Evolutionary conservation across 768 basidiomycete species (phyloP).

Genomic region (Mycena filopes): DNA sequence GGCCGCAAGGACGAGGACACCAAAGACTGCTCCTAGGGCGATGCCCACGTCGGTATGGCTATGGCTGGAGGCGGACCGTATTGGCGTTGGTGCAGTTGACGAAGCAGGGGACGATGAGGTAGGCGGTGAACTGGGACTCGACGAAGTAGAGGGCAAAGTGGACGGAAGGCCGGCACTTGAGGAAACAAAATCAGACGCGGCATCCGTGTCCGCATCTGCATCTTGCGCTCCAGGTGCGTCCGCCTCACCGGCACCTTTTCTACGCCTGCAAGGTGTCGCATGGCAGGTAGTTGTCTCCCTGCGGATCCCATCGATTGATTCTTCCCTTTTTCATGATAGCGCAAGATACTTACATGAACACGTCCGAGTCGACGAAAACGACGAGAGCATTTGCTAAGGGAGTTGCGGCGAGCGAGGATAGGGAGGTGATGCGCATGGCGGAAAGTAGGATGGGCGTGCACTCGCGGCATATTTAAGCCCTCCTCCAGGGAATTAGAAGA

Average conservation of each 20-base stretch:
- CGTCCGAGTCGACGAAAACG: too few relatives aligned
- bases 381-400: constrained; percentile 4
- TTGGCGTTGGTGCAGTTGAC: background rate
- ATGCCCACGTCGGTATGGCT: background rate
- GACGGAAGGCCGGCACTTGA: background rate
- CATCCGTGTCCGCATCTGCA: background rate
- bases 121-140: too few relatives aligned
- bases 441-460: constrained; percentile 1
- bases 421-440: constrained; percentile 13
- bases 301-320: too few relatives aligned
- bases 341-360: constrained; percentile 18
- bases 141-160: background rate
- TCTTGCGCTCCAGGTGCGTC: background rate
- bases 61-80: background rate
- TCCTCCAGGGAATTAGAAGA: background rate
- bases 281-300: constrained; percentile 12
- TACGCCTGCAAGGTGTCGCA: background rate
- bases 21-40: constrained; percentile 4
- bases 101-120: too few relatives aligned
- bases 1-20: background rate
- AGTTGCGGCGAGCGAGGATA: constrained; percentile 7
- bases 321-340: background rate
- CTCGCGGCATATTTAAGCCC: constrained; percentile 8
- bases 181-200: background rate
- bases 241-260: background rate